These are phyloP conservation scores for Aureobasidium lini DNA, from an alignment of 2,329 filamentous ascomycete species.

Conservation along the genomic window DNA sequence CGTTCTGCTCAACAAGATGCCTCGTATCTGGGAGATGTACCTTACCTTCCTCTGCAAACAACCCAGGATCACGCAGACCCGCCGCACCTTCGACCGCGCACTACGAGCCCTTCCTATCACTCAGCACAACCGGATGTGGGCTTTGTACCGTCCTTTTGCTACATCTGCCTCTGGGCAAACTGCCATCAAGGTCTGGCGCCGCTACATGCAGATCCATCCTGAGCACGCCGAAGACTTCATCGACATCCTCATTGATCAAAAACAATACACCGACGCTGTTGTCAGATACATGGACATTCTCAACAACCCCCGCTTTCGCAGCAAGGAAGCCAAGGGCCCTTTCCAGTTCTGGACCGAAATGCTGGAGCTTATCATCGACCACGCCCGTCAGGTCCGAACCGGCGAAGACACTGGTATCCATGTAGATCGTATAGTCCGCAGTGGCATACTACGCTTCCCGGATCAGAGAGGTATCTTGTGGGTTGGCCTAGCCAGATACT, in stretches of 20 bases:
- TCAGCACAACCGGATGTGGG: constrained; percentile 94
- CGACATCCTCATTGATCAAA: constrained; percentile 72
- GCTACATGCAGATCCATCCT: constrained; percentile 95
- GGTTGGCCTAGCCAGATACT: constrained; percentile 92
- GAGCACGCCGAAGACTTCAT: constrained; percentile 95
- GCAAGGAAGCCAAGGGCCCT: constrained; percentile 87
- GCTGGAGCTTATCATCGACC: constrained; percentile 86
- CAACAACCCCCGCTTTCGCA: constrained; percentile 83
- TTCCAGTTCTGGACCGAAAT: constrained; percentile 98
- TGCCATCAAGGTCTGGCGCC: constrained; percentile 84
- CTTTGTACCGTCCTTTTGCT: constrained; percentile 81
- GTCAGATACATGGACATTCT: constrained; percentile 86
- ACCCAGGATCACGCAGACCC: constrained; percentile 79
- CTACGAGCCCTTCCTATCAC: constrained; percentile 86
- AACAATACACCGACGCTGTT: constrained; percentile 83
- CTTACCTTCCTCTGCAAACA: constrained; percentile 83
- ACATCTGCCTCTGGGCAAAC: constrained; percentile 85
- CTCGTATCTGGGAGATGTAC: constrained; percentile 96
- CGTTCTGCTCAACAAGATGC: constrained; percentile 97
- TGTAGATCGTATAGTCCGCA: constrained; percentile 86
- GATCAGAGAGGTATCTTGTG: constrained; percentile 93
- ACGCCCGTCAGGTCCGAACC: constrained; percentile 72
- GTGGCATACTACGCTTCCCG: constrained; percentile 81
- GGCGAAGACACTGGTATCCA: constrained; percentile 76
- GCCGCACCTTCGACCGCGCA: constrained; percentile 85